phyloP scores from a whole-genome alignment of 2,329 filamentous ascomycete species.

The Fusarium duplospermum region DNA sequence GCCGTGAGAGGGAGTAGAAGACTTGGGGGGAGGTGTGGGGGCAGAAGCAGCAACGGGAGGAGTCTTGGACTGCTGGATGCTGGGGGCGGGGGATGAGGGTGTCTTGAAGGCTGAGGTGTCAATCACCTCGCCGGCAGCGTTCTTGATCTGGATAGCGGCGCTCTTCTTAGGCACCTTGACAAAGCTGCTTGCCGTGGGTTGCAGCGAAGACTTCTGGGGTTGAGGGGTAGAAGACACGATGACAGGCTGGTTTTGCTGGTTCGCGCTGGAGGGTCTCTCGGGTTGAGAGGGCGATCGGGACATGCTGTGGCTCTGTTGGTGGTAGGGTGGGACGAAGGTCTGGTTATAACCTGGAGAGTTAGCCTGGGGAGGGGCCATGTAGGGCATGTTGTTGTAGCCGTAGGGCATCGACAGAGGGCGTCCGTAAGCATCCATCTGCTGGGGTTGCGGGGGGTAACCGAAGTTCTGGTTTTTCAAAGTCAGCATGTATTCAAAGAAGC shows the following conservation, averaged over 20 bases:
- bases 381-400: constrained; percentile 60
- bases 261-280: constrained; percentile 75
- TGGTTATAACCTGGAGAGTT: constrained; percentile 65
- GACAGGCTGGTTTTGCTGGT: constrained; percentile 67
- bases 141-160: constrained; percentile 86
- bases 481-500: constrained; percentile 79
- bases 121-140: constrained; percentile 81
- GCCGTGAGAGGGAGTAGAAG: constrained; percentile 74
- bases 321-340: constrained; percentile 55
- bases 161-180: constrained; percentile 70
- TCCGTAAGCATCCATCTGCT: constrained; percentile 53
- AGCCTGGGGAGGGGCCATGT: constrained; percentile 59
- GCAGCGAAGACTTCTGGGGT: constrained; percentile 71
- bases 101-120: constrained; percentile 73
- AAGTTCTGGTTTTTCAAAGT: constrained; percentile 76
- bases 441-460: constrained; percentile 60
- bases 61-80: constrained; percentile 69
- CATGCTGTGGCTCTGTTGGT: constrained; percentile 75
- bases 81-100: constrained; percentile 67
- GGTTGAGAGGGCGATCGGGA: constrained; percentile 86
- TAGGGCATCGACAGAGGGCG: constrained; percentile 55
- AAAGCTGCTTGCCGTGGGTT: constrained; percentile 59
- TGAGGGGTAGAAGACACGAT: constrained; percentile 72
- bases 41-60: constrained; percentile 79
- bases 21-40: constrained; percentile 83